Evolutionary conservation across 805 yeast genomes (phyloP).

Genomic region (Danielozyma ontarioensis): DNA sequence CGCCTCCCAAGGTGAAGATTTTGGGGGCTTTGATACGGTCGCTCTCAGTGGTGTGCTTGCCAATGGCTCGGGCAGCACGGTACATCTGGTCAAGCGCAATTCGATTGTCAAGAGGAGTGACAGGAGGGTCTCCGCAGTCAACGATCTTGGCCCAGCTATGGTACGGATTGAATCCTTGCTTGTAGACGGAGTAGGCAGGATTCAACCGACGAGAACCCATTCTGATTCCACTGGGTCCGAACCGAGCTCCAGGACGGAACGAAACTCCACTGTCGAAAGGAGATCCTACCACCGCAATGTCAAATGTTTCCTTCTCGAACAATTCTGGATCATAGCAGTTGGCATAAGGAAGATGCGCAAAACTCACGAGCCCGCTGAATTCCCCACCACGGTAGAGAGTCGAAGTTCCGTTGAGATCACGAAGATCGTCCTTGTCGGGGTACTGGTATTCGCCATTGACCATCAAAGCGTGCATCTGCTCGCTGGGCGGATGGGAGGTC

Average conservation of each 20-base stretch:
- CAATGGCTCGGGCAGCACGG: conserved; percentile 5
- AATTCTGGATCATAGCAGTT: conserved; percentile 1
- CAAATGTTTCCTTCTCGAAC: not conserved
- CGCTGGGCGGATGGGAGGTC: conserved; percentile 20
- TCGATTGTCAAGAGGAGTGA: conserved; percentile 14
- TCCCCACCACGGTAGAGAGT: conserved; percentile 35
- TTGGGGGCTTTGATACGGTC: conserved; percentile 3
- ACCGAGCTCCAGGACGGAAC: not conserved
- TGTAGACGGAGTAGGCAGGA: not conserved
- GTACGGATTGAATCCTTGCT: not conserved
- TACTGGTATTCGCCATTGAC: conserved; percentile 26
- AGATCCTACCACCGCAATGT: conserved; percentile 1
- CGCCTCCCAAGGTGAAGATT: conserved; percentile 9
- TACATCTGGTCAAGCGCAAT: conserved; percentile 13
- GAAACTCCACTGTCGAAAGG: not conserved
- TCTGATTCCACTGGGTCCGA: not conserved
- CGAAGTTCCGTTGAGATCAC: conserved; percentile 36
- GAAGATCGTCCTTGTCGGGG: conserved; percentile 32
- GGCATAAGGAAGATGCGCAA: not conserved
- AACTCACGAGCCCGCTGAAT: not conserved
- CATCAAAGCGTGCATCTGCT: conserved; percentile 21
- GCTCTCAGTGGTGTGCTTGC: not conserved
- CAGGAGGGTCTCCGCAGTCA: conserved; percentile 15
- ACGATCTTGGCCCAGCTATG: conserved; percentile 1
- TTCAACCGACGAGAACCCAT: not conserved